These are phyloP conservation scores for Calendula officinalis DNA, from an alignment of 129 eudicot species.

Conservation along the genomic window DNA sequence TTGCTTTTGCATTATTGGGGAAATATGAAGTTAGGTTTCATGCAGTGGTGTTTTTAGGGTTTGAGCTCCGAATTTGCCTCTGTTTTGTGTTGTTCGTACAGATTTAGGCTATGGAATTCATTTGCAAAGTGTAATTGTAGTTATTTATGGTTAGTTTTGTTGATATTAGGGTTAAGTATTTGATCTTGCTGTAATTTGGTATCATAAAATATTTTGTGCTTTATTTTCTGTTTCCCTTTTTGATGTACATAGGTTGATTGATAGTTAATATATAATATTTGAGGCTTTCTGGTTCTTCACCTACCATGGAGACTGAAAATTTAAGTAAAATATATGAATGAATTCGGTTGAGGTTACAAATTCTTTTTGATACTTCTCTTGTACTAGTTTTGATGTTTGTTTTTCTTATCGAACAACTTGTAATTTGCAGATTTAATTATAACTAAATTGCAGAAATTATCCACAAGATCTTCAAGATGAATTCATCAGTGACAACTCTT, in stretches of 20 bases:
- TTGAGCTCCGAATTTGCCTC: background rate
- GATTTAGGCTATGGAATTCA: conserved; percentile 14
- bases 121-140: conserved; percentile 12
- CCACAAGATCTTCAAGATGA: conserved; percentile 11
- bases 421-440: conserved; percentile 21
- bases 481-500: background rate
- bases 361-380: conserved; percentile 5
- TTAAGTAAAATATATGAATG: background rate
- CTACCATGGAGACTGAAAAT: background rate
- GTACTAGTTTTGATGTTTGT: background rate
- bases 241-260: conserved; percentile 9
- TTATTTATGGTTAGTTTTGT: background rate
- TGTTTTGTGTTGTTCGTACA: background rate
- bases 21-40: conserved; percentile 19
- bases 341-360: conserved; percentile 5
- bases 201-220: background rate
- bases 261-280: conserved; percentile 6
- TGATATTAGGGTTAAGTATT: conserved; percentile 21
- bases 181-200: conserved; percentile 7
- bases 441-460: conserved; percentile 20
- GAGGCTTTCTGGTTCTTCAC: conserved; percentile 22
- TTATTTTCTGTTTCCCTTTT: background rate
- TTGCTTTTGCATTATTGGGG: conserved; percentile 22
- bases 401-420: conserved; percentile 17
- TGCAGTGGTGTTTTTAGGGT: conserved; percentile 29